These are phyloP conservation scores for Microsporum canis DNA, from an alignment of 2,329 filamentous ascomycete species.

Conservation along the genomic window DNA sequence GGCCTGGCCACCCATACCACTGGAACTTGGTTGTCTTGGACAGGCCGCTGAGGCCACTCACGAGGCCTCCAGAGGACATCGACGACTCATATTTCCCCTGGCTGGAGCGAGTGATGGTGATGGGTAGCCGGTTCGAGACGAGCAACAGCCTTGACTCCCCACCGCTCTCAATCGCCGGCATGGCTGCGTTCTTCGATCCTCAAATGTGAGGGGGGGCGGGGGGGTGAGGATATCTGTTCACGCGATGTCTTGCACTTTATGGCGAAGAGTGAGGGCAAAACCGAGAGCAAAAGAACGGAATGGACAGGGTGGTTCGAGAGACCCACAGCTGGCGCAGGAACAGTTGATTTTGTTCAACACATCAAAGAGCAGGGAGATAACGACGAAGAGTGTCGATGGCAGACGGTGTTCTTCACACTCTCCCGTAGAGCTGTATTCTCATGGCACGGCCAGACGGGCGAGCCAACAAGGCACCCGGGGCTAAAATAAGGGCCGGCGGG, in stretches of 20 bases:
- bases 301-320: neutral
- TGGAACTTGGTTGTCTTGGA: conserved; percentile 89
- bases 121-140: conserved; percentile 87
- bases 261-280: neutral
- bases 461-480: neutral
- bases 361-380: neutral
- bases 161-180: conserved; percentile 26
- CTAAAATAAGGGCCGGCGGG: conserved; percentile 1
- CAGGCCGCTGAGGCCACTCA: conserved; percentile 83
- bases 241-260: neutral
- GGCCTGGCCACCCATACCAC: conserved; percentile 97
- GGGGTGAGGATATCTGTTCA: conserved; percentile 1
- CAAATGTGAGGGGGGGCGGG: neutral
- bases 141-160: conserved; percentile 54
- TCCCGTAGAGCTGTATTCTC: neutral
- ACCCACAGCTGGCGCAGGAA: neutral
- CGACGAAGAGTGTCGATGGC: neutral
- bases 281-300: neutral
- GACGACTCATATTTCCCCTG: conserved; percentile 87
- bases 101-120: conserved; percentile 88
- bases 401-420: neutral
- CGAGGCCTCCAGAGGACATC: conserved; percentile 93
- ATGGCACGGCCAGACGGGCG: neutral
- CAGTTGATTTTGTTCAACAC: neutral
- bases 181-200: conserved; percentile 11